Percentiles rank a stretch among this genome's conserved stretches.
These are phyloP conservation scores for Lupinus albus DNA, from an alignment of 306 rosid genomes.

Conservation along the genomic window DNA sequence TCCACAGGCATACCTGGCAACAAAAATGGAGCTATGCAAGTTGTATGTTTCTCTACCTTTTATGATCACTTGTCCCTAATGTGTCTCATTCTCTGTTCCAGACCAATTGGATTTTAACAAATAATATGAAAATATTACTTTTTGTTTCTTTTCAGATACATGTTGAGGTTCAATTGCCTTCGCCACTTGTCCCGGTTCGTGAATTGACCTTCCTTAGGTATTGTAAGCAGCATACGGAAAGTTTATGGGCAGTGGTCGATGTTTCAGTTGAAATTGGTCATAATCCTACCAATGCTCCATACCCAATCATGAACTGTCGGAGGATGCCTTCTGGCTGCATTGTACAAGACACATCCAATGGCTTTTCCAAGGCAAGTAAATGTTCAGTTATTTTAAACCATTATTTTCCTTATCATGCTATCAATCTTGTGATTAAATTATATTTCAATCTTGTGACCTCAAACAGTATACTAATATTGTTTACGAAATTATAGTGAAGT, in stretches of 20 bases:
- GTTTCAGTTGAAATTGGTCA: constrained; percentile 61
- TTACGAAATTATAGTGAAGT: constrained; percentile 43
- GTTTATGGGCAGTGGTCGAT: constrained; percentile 89
- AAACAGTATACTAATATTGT: constrained; percentile 32
- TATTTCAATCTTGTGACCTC: constrained; percentile 40
- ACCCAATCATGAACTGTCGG: constrained; percentile 49
- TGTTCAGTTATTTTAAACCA: constrained; percentile 5
- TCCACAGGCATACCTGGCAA: constrained; percentile 59
- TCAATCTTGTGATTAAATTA: constrained; percentile 28
- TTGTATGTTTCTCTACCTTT: constrained; percentile 49
- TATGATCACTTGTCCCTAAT: too few species aligned
- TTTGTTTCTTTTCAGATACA: constrained; percentile 61
- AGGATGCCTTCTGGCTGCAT: constrained; percentile 90
- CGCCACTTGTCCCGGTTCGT: constrained; percentile 82
- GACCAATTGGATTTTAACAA: too few species aligned
- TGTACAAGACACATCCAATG: constrained; percentile 76
- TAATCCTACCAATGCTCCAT: constrained; percentile 32
- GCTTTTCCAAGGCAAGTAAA: constrained; percentile 67
- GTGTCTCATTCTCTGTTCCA: too few species aligned
- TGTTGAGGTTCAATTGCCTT: constrained; percentile 79
- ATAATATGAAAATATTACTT: too few species aligned
- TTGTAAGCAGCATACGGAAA: constrained; percentile 77
- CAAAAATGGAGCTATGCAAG: constrained; percentile 67
- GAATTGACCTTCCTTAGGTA: constrained; percentile 67
- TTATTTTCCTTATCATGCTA: neutral